These are phyloP conservation scores for Tinospora cordifolia DNA, from an alignment of 164 flowering plant species.

Conservation along the genomic window DNA sequence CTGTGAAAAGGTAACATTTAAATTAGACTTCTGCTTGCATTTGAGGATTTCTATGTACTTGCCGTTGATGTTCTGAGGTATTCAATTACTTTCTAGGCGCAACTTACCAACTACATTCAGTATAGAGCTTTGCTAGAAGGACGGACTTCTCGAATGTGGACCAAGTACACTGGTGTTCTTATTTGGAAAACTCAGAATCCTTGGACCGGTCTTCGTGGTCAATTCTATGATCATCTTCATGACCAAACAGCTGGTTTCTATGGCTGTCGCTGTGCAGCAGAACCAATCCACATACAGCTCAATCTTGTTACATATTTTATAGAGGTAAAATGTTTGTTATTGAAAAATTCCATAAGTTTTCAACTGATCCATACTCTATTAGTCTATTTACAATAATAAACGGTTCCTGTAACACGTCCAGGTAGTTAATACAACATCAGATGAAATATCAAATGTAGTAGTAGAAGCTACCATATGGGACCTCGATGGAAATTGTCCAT, in stretches of 20 bases:
- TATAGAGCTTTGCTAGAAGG: constrained; percentile 96
- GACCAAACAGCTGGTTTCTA: constrained; percentile 93
- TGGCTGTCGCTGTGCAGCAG: constrained; percentile 92
- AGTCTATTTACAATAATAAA: constrained; percentile 52
- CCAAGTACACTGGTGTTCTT: constrained; percentile 80
- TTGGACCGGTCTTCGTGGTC: constrained; percentile 98
- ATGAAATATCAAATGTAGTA: constrained; percentile 55
- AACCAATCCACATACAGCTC: constrained; percentile 86
- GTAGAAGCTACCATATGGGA: constrained; percentile 94
- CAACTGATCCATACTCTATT: constrained; percentile 23
- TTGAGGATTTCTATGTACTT: constrained; percentile 21
- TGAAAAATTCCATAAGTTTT: background rate
- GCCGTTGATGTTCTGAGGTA: constrained; percentile 5
- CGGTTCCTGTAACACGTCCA: constrained; percentile 46
- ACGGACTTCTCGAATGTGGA: constrained; percentile 97
- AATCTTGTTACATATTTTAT: constrained; percentile 65
- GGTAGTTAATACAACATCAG: constrained; percentile 82
- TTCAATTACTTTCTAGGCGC: constrained; percentile 52
- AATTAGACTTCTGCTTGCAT: background rate
- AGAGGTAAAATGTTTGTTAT: constrained; percentile 44
- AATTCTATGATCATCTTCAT: constrained; percentile 93
- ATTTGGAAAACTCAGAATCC: constrained; percentile 98
- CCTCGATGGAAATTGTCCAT: constrained; percentile 73
- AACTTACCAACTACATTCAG: constrained; percentile 80
- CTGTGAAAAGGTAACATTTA: constrained; percentile 64